These are phyloP conservation scores for Cladosporium austrohemisphaericum DNA, from an alignment of 2,329 filamentous ascomycete species.

Conservation along the genomic window DNA sequence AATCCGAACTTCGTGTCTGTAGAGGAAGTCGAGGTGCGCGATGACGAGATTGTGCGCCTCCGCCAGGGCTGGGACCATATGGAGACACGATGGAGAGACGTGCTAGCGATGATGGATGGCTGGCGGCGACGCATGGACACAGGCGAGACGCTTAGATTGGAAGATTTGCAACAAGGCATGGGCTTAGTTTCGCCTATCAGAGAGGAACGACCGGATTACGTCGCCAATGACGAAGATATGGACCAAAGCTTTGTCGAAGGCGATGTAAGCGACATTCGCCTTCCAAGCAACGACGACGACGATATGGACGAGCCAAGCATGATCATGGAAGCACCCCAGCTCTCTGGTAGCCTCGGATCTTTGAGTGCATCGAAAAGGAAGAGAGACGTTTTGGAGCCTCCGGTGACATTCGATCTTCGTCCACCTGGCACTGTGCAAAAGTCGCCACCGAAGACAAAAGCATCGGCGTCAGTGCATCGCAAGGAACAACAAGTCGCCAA, in stretches of 20 bases:
- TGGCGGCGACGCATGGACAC: conserved; percentile 82
- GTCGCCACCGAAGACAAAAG: conserved; percentile 25
- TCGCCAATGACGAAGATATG: conserved; percentile 14
- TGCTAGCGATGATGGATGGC: conserved; percentile 82
- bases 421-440: conserved; percentile 28
- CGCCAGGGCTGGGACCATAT: conserved; percentile 89
- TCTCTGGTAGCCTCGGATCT: conserved; percentile 4
- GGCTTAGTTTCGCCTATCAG: conserved; percentile 45
- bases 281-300: conserved; percentile 6
- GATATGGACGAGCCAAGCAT: conserved; percentile 14
- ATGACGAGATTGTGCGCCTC: conserved; percentile 82
- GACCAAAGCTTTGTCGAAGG: conserved; percentile 27
- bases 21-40: conserved; percentile 87
- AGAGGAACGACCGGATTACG: conserved; percentile 17
- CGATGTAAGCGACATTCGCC: conserved; percentile 27
- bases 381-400: conserved; percentile 31
- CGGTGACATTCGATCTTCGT: conserved; percentile 35
- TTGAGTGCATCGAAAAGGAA: conserved; percentile 28
- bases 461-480: conserved; percentile 13
- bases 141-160: conserved; percentile 63
- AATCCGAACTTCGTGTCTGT: conserved; percentile 96
- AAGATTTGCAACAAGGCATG: conserved; percentile 59
- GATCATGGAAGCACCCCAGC: conserved; percentile 15
- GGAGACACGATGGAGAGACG: conserved; percentile 86
- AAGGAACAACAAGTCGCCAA: conserved; percentile 27